Base-by-base conservation (phyloP, 768 basidiomycete species). In the Mycena latifolia region DNA sequence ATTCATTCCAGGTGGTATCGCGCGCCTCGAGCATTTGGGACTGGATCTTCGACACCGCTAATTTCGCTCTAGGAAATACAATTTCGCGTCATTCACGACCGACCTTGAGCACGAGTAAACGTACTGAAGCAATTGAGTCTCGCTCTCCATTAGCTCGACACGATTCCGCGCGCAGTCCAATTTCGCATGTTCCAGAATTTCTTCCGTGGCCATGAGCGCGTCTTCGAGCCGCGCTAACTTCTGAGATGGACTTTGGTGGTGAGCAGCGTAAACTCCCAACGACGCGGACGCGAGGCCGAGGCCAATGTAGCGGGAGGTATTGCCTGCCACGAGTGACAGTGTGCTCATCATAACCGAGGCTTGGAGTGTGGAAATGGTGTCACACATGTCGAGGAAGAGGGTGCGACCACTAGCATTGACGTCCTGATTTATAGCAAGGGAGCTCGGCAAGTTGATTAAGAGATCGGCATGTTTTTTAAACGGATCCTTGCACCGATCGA, bases 31-130 rank as follows among this genome's bases (percentile, higher is more conserved):
- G 39, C 27, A 63, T 20, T 15, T 24, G 31, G 31, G 46, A 9
- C 27, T 45, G 59, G 41, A 61, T 52, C 3, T 52, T 43, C 12
- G 59, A 61, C 22, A 29, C 50, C 12, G 50, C 29, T 17, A 61
- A 22, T 45, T 52, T 52, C 1, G 35, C 52, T 12, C 54, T 55
- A 39, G 12, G 2, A 47, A 47, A 59, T 8, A n/a, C n/a, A n/a
- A n/a, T n/a, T n/a, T 11, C 24, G 11, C 14, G 29, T 45, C 27
- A 14, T 14, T 29, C n/a, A 2, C 12, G 22, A 24, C 35, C 3
- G 29, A 35, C 29, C 9, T 10, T 33, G 20, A 11, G 20, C 29
- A n/a, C 6, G n/a, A 27, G 8, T 2, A 2, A 27, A 53, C 60
- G 2, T 51, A 61, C 60, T 61, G 27, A 7, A 61, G 41, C 52